Conservation (phyloP, 2,329 filamentous ascomycete genomes). For the Pyricularia grisea region DNA sequence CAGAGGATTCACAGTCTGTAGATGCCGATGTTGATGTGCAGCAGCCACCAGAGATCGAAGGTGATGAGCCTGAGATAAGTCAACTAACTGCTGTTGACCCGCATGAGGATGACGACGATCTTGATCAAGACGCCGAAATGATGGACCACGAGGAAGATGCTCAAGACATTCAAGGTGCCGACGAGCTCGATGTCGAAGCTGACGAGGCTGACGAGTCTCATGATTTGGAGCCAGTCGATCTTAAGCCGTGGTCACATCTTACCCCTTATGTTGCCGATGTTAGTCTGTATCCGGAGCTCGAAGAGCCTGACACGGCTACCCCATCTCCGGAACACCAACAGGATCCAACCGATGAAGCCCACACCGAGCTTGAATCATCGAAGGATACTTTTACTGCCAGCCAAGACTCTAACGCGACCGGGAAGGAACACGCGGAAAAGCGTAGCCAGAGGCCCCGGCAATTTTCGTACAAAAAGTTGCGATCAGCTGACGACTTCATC, state of each 20-base stretch:
- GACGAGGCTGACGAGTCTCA: neutral
- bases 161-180: neutral
- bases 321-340: neutral
- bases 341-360: neutral
- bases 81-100: neutral
- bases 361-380: neutral
- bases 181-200: neutral
- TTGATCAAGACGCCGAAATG: neutral
- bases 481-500: slow-evolving; percentile 38
- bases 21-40: neutral
- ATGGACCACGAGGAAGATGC: neutral
- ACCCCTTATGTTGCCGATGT: slow-evolving; percentile 10
- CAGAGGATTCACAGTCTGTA: neutral
- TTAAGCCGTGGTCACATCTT: slow-evolving; percentile 10
- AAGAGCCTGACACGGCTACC: neutral
- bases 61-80: neutral
- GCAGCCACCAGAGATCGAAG: neutral
- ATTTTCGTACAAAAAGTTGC: slow-evolving; percentile 36
- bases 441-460: neutral
- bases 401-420: neutral
- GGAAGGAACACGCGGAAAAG: neutral
- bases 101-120: neutral
- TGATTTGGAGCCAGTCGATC: neutral
- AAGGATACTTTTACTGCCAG: neutral
- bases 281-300: slow-evolving; percentile 11